Evolutionary conservation across 768 basidiomycete genomes (phyloP).

Genomic region (Russula sp.): DNA sequence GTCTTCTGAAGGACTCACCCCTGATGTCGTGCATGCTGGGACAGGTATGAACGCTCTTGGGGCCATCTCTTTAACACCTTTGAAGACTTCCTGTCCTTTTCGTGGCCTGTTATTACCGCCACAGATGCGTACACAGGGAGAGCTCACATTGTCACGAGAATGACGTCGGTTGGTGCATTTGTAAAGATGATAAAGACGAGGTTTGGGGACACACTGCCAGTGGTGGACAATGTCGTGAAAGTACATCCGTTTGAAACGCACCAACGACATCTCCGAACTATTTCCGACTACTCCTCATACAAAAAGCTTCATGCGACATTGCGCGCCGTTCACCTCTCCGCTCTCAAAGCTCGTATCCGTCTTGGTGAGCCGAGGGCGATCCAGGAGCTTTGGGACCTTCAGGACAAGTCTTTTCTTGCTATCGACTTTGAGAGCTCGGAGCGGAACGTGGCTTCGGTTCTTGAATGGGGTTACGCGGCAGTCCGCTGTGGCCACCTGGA

Average conservation of each 20-base stretch:
- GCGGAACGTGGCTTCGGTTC: slow-evolving; percentile 54
- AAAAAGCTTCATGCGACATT: slow-evolving; percentile 64
- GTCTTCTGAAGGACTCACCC: background rate
- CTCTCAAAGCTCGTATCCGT: slow-evolving; percentile 57
- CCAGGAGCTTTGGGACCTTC: slow-evolving; percentile 56
- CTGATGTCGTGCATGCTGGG: background rate
- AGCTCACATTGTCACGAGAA: slow-evolving; percentile 74
- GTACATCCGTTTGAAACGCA: slow-evolving; percentile 62
- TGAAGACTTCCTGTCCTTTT: slow-evolving; percentile 71
- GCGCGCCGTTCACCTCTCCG: slow-evolving; percentile 58
- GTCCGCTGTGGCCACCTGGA: slow-evolving; percentile 66
- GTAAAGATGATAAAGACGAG: slow-evolving; percentile 82
- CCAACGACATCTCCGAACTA: slow-evolving; percentile 60
- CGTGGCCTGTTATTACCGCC: slow-evolving; percentile 75
- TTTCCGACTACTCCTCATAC: slow-evolving; percentile 61
- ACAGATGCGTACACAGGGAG: slow-evolving; percentile 66
- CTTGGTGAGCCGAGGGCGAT: slow-evolving; percentile 60
- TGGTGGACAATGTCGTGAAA: slow-evolving; percentile 64
- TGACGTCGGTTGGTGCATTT: slow-evolving; percentile 64
- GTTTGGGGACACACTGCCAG: slow-evolving; percentile 72
- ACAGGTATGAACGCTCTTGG: slow-evolving; percentile 77
- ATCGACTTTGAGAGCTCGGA: slow-evolving; percentile 74
- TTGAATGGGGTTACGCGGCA: slow-evolving; percentile 82
- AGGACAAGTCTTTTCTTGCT: slow-evolving; percentile 68
- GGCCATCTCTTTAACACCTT: slow-evolving; percentile 72